Base-by-base conservation (phyloP, 129 eudicot species). In the Tagetes patula region DNA sequence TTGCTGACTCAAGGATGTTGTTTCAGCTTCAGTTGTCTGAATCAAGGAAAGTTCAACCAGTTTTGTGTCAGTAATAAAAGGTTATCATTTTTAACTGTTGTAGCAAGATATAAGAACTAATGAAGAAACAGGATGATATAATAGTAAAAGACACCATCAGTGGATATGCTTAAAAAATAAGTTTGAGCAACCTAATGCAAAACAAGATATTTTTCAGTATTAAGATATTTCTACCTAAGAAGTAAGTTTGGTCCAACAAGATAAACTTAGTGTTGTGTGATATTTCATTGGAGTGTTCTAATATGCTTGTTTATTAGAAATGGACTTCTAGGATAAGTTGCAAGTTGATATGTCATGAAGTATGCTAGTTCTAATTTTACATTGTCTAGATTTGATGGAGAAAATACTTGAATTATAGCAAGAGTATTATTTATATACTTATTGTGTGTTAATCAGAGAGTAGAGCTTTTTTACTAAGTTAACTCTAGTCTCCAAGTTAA, bases 1-100 rank as follows among this genome's bases (percentile, higher is more conserved):
- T 53, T 84, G 75, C 71, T 83, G 87, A 70, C 71, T 79, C 73
- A 63, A 34, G 4, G 84, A 65, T 66, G 82, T 60, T 8, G 54
- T 65, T 69, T 85, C 81, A 31, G 87, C 82, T 76, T 86, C 93
- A 38, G 72, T 70, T 50, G 67, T 64, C 97, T 92, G 82, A 47
- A 85, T 56, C 75, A 58, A 39, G 53, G 13, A 63, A 36, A 43
- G 40, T 33, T 62, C 38, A 66, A 31, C 38, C 33, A 54, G 39
- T 42, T 54, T 63, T 32, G 41, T 45, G 67, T 54, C 58, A 47
- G 69, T 76, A 60, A 9, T 76, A 60, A 9, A 73, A 43, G 74
- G 47, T 14, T 37, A 63, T 77, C 1, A 37, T 3, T 62, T 65
- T 78, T 36, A 39, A 42, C 42, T 38, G 39, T 52, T 63, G 45